Evolutionary conservation across 192 early-diverging fungal species (phyloP).

Genomic region (Rhizophagus prolifer): DNA sequence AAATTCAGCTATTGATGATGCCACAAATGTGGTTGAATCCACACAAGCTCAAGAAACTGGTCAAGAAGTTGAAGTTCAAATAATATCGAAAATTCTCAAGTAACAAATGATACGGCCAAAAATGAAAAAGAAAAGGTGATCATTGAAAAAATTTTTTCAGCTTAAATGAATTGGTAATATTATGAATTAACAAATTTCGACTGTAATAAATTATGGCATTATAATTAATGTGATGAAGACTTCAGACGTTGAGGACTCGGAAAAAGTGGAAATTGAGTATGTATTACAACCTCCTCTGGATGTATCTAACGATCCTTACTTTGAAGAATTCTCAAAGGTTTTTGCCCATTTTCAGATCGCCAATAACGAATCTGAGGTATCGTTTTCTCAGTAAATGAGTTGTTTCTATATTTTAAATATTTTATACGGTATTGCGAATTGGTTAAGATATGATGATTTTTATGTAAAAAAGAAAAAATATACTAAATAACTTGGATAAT

Average conservation of each 20-base stretch:
- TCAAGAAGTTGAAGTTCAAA: not conserved
- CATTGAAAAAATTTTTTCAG: not conserved
- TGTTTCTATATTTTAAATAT: constrained; percentile 10
- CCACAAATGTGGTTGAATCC: no score
- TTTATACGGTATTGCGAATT: constrained; percentile 4
- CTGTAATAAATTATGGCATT: not conserved
- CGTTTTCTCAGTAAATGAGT: constrained; percentile 1
- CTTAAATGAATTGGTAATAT: not conserved
- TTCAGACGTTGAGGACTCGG: constrained; percentile 11
- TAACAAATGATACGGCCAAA: not conserved
- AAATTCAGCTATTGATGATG: no score
- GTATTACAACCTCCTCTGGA: constrained; percentile 30
- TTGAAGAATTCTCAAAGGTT: constrained; percentile 44
- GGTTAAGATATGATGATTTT: not conserved
- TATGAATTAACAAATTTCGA: not conserved
- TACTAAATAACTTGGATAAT: constrained; percentile 15
- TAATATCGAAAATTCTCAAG: not conserved
- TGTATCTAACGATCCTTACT: constrained; percentile 38
- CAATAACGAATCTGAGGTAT: constrained; percentile 40
- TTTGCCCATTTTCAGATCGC: constrained; percentile 45
- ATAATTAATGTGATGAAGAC: not conserved
- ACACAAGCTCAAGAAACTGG: no score
- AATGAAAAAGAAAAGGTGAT: not conserved
- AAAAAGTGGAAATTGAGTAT: constrained; percentile 32
- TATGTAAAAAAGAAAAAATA: not conserved